phyloP scores from a whole-genome alignment of 768 basidiomycete genomes.

The Suillus clintonianus region DNA sequence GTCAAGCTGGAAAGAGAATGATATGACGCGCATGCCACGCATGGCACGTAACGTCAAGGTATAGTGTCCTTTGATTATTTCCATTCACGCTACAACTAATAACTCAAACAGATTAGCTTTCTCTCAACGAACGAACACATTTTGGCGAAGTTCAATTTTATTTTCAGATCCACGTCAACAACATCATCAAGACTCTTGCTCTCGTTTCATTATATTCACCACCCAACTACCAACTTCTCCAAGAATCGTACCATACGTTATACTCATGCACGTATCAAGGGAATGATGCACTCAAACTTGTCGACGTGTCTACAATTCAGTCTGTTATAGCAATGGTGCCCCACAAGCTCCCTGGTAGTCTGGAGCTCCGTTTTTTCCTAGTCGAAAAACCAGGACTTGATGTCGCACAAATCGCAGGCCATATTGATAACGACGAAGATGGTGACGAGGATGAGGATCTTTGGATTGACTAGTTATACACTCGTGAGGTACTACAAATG shows the following conservation, averaged over 20 bases:
- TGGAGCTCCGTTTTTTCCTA: neutral
- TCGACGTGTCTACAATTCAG: neutral
- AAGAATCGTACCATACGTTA: neutral
- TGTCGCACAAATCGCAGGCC: neutral
- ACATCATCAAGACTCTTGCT: constrained; percentile 12
- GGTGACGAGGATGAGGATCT: neutral
- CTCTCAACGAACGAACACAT: neutral
- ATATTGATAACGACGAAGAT: neutral
- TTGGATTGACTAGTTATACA: neutral
- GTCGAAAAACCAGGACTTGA: constrained; percentile 1
- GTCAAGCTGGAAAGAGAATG: neutral
- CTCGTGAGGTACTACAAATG: neutral
- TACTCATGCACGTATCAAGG: constrained; percentile 9
- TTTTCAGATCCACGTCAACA: constrained; percentile 11
- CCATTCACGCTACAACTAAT: neutral
- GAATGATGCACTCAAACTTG: neutral
- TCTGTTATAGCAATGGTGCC: neutral
- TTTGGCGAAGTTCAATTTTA: constrained; percentile 22
- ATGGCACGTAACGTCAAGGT: neutral
- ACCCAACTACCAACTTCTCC: constrained; percentile 16
- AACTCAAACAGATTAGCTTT: neutral
- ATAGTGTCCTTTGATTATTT: no score
- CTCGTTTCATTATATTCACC: constrained; percentile 22
- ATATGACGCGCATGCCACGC: neutral
- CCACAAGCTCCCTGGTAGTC: neutral